These are phyloP conservation scores for Asclepias syriaca DNA, from an alignment of 257 asterid species.

Conservation along the genomic window DNA sequence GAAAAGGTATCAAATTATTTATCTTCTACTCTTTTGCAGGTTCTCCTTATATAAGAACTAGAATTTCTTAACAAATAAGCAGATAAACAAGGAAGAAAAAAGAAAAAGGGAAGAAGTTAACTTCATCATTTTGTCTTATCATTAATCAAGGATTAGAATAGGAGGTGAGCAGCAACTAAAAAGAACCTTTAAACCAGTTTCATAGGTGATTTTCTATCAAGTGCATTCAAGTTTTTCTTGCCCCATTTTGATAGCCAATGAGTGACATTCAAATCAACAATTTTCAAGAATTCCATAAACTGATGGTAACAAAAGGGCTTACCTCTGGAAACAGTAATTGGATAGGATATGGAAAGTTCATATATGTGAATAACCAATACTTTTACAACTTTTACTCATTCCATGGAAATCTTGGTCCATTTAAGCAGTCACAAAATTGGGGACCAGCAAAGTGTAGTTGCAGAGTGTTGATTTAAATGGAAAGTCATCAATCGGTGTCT, in stretches of 20 bases:
- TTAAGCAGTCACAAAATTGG: neutral
- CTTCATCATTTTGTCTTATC: neutral
- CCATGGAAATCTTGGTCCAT: neutral
- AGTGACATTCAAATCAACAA: neutral
- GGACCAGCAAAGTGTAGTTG: neutral
- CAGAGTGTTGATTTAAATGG: neutral
- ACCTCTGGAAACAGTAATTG: neutral
- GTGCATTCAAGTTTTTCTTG: neutral
- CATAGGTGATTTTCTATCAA: neutral
- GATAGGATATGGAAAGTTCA: neutral
- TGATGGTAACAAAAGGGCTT: neutral
- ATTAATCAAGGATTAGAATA: neutral
- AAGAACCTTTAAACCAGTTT: neutral
- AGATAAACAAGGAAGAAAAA: neutral
- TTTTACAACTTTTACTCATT: neutral
- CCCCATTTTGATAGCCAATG: neutral
- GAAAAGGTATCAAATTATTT: slow-evolving; percentile 50
- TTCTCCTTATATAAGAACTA: slow-evolving; percentile 8
- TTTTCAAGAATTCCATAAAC: neutral
- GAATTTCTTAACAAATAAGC: slow-evolving; percentile 1
- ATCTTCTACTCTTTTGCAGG: neutral
- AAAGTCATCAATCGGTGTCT: neutral
- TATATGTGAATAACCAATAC: neutral
- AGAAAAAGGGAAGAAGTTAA: neutral
- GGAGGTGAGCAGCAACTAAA: neutral